Base-by-base conservation (phyloP, 768 basidiomycete genomes). In the Termitomyces sp. region DNA sequence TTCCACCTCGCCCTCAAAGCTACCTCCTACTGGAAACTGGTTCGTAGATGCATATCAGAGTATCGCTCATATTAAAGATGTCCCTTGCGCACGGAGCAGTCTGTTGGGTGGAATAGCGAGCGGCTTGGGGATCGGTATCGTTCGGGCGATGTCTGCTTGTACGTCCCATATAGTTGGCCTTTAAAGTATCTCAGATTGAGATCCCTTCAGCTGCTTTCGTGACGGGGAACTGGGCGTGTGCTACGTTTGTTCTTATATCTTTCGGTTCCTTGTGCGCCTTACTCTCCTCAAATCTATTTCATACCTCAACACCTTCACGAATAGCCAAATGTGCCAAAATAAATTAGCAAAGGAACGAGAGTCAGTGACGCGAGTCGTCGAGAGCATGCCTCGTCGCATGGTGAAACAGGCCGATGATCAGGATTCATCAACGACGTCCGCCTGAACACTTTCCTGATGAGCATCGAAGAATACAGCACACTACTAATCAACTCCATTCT, bases 191-290 rank as follows among this genome's bases (percentile, higher is more conserved):
- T 31, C 24, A 39, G 22, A 20, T 30, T 51, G 36, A 61, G 24
- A 6, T 18, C 1, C 8, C 3, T 63, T 30, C 44, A 89, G 91
- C 77, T 34, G 78, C 84, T 1, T 77, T 88, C 58, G 77, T 83
- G 41, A 89, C 89, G 39, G 86, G 82, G 3, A 84, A 91, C 68
- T 93, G 91, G 91, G 89, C 87, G 15, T 78, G 91, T n/a, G 88
- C 83, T 6, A 86, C 90, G 2, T 93, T 90, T 60, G 84, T 77
- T 11, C 31, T 30, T 49, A 15, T 44, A 33, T 61, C 33, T 31
- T 18, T 55, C 18, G 47, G 34, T 39, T 42, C 46, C 30, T 57
- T 57, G 47, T 91, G 62, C 61, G 84, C 76, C 15, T 34, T 24
- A 51, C 13, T 34, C 33, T 61, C 27, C 27, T 27, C 27, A 27